These are phyloP conservation scores for Volutella citrinella DNA, from an alignment of 2,329 filamentous ascomycete species.

Conservation along the genomic window DNA sequence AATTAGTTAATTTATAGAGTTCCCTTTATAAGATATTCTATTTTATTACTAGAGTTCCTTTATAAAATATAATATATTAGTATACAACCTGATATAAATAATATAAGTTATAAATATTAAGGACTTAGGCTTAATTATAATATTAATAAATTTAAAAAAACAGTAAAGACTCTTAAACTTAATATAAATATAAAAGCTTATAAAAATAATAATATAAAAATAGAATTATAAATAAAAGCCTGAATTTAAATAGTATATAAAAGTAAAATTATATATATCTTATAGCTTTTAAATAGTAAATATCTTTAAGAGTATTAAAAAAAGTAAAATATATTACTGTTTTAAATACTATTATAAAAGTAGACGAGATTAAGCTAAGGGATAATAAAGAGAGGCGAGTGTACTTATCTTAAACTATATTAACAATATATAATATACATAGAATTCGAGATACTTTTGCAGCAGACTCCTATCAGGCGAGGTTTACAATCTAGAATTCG, in stretches of 20 bases:
- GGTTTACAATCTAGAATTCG: no score
- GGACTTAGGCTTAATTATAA: conserved; percentile 3
- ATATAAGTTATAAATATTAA: conserved; percentile 1
- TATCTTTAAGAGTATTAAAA: conserved; percentile 3
- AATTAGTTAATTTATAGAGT: not conserved
- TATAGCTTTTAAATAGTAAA: conserved; percentile 2
- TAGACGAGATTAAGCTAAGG: no score
- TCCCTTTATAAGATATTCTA: conserved; percentile 4
- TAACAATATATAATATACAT: no score
- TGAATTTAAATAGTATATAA: conserved; percentile 6
- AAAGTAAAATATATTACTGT: conserved; percentile 1
- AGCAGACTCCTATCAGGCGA: no score
- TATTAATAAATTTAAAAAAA: conserved; percentile 1
- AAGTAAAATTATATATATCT: conserved; percentile 1
- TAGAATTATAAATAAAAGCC: not conserved
- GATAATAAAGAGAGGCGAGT: no score
- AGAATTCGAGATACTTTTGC: no score
- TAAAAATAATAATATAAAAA: conserved; percentile 5
- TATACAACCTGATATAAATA: no score
- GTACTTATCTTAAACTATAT: no score
- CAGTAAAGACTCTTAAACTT: not conserved
- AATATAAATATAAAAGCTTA: conserved; percentile 1
- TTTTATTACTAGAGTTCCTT: conserved; percentile 2
- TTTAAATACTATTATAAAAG: conserved; percentile 7
- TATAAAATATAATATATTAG: conserved; percentile 2